These are phyloP conservation scores for Ophiostoma quercus DNA, from an alignment of 2,329 filamentous ascomycete genomes.

Conservation along the genomic window DNA sequence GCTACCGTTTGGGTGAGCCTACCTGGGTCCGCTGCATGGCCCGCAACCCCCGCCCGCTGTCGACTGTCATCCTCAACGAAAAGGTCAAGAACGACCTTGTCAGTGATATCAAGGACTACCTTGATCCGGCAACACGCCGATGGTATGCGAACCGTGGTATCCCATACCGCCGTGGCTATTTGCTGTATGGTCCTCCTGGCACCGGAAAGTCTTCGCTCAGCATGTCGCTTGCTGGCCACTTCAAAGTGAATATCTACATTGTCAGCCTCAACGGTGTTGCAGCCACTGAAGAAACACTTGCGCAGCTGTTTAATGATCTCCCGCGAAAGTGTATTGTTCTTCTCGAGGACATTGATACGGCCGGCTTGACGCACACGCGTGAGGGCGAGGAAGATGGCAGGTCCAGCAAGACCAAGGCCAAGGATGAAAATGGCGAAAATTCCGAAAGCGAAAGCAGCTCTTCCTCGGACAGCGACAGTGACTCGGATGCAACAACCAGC, in stretches of 20 bases:
- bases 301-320: conserved; percentile 59
- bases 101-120: conserved; percentile 57
- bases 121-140: conserved; percentile 56
- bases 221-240: conserved; percentile 64
- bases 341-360: conserved; percentile 71
- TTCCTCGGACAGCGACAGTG: conserved; percentile 10
- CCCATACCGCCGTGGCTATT: conserved; percentile 77
- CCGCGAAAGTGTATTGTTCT: conserved; percentile 67
- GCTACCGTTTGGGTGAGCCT: conserved; percentile 36
- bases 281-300: conserved; percentile 61
- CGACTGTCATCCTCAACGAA: conserved; percentile 60
- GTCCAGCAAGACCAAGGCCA: conserved; percentile 13
- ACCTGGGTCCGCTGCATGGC: conserved; percentile 60
- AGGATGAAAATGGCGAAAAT: conserved; percentile 13
- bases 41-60: conserved; percentile 55
- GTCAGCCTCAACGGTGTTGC: conserved; percentile 59
- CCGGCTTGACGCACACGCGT: conserved; percentile 60
- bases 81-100: conserved; percentile 55
- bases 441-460: conserved; percentile 24
- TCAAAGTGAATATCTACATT: conserved; percentile 67
- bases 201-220: conserved; percentile 73
- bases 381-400: conserved; percentile 32
- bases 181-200: conserved; percentile 74
- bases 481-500: conserved; percentile 21
- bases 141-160: conserved; percentile 85